Base-by-base conservation (phyloP, 306 rosid genomes). In the Pterocarpus macrocarpus region DNA sequence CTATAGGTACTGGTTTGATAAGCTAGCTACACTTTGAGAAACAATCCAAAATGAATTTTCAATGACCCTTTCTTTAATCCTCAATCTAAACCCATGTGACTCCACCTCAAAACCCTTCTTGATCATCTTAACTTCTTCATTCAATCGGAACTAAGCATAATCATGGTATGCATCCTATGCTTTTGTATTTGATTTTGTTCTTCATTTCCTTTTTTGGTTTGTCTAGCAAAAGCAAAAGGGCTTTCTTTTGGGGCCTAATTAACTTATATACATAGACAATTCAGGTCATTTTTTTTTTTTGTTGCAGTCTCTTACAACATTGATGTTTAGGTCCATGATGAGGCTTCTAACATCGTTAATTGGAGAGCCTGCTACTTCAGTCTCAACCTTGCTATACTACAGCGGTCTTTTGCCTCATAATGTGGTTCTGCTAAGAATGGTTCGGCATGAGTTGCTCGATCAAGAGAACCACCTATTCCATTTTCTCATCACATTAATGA, bases 361-460 rank as follows among this genome's bases (percentile, higher is more conserved):
- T 33, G 79, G 35, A 14, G 86, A 88, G 33, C 97, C 97, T 58
- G 77, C 85, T 6, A 82, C 85, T 34, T 73, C 91, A 11, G 79
- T 88, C 74, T 76, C 96, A 9, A 93, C 97, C 22, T 57, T 90
- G 62, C 84, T 90, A 6, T 90, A 81, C 71, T 87, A 91, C 84
- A 81, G 96, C 11, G 88, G 89, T 58, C 89, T 93, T 83, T 77
- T 93, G 1, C 97, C 96, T 71, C 91, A 81, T 73, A 83, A 82
- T 66, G 43, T 62, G 65, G 36, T 84, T 47, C 77, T 87, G 10
- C 45, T 84, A 57, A 87, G 97, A 87, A 28, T 91, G 84, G 92
- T 91, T 50, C 88, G 87, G 0, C 90, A 83, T 3, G 91, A 93
- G 39, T 68, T 93, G 70, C 94, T 90, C 1, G 80, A 87, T 43